A percentile compares a stretch with the other conserved stretches of the same genome.
Conservation (phyloP, 2,329 filamentous ascomycete species). For the Aspergillus sclerotialis region DNA sequence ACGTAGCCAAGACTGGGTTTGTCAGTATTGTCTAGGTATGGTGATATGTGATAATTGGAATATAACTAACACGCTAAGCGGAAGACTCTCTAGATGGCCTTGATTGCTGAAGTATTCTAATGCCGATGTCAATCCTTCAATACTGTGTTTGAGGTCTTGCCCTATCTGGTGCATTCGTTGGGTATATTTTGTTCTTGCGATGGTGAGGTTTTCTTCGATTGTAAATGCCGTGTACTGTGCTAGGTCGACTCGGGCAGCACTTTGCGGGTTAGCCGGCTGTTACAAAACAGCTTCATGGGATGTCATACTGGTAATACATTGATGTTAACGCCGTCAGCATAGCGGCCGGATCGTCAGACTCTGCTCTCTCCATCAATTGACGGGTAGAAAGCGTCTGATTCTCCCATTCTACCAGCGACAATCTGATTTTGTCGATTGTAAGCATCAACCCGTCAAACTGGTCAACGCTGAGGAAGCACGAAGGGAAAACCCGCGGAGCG, state of each 20-base stretch:
- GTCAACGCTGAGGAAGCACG: slow-evolving; percentile 7
- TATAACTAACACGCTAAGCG: slow-evolving; percentile 42
- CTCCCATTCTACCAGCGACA: slow-evolving; percentile 14
- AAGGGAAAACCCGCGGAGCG: slow-evolving; percentile 18
- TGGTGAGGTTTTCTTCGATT: slow-evolving; percentile 30
- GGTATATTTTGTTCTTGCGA: slow-evolving; percentile 33
- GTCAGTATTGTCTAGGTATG: neutral
- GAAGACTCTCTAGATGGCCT: slow-evolving; percentile 41
- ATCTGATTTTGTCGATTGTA: slow-evolving; percentile 9
- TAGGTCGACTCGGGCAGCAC: slow-evolving; percentile 38
- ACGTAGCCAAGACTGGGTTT: slow-evolving; percentile 16
- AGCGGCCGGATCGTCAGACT: slow-evolving; percentile 7
- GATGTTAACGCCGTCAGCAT: slow-evolving; percentile 43
- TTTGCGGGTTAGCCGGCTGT: too few relatives aligned
- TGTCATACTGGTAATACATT: slow-evolving; percentile 47
- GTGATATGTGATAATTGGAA: neutral
- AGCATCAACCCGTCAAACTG: slow-evolving; percentile 9
- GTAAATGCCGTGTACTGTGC: slow-evolving; percentile 44
- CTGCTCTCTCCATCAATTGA: neutral
- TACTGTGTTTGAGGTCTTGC: slow-evolving; percentile 40
- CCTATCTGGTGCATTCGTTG: slow-evolving; percentile 23
- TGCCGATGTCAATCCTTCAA: slow-evolving; percentile 39
- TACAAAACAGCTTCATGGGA: too few relatives aligned
- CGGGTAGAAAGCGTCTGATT: neutral
- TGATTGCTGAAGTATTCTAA: slow-evolving; percentile 43